Evolutionary conservation across 1,284 basidiomycete species (phyloP), one percentile per base, ranked within the genome.

Genomic region (Malassezia obtusa): DNA sequence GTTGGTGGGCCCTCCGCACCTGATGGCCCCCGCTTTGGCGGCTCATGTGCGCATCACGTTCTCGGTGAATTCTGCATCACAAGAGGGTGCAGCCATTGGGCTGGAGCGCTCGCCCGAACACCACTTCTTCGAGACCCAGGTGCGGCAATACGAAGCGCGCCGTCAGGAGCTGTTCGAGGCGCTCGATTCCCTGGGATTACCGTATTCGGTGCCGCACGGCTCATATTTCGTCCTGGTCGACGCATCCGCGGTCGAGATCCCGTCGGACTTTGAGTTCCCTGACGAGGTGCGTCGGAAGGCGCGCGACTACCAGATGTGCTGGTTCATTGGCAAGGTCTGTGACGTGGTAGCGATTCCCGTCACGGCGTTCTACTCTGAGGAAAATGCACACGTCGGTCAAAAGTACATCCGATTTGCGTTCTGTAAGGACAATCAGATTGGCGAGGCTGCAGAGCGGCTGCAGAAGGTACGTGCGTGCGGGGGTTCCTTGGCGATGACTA

Each of bases 11-110:
- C 87, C 89, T 4, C 72, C 81, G 21, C 83, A 82, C 35, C 86
- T 98, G 64, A 86, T 94, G 52, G 78, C 79, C 32, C 89, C 92
- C 1, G 85, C 88, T 4, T 80, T 94, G 19, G 89, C 89, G 3
- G 92, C 89, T 0, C 84, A 84, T 47, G 91, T 89, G 0, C 84
- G 92, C 37, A 92, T 98, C 69, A 86, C 95, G 17, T 98, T 96
- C 77, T 91, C 87, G 76, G 83, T 84, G 57, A 92, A 91, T 76
- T 89, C 87, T 0, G 86, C 87, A 9, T 92, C 94, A 0, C 80
- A 81, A 17, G 94, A 71, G 49, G 68, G 64, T n/a, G 57, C 65
- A 0, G 68, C 65, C 0, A 65, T 71, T 25, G 90, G 28, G 78
- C 94, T 50, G 86, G 67, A 73, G 36, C 22, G 40, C 88, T 88